Evolutionary conservation across 2,329 filamentous ascomycete genomes (phyloP).

Genomic region (Scedosporium boydii): DNA sequence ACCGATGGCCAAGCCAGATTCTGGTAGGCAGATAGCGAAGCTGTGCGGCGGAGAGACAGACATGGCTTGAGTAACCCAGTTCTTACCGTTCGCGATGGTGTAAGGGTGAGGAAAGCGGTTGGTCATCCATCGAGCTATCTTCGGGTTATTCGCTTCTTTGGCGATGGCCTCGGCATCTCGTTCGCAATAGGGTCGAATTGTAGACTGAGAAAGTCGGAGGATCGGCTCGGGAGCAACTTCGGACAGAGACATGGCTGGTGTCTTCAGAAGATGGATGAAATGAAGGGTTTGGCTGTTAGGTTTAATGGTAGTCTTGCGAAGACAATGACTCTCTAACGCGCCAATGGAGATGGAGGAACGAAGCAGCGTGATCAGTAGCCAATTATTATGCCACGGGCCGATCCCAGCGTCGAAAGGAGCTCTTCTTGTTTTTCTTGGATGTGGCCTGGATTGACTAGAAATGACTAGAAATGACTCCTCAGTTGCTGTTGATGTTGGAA

Average conservation of each 20-base stretch:
- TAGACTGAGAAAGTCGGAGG: background rate
- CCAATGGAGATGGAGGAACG: no score
- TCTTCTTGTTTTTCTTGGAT: no score
- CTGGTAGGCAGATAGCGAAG: slow-evolving; percentile 24
- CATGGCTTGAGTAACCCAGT: slow-evolving; percentile 16
- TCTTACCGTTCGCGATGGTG: slow-evolving; percentile 17
- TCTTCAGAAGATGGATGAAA: no score
- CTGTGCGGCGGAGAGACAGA: slow-evolving; percentile 14
- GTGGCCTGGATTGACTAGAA: no score
- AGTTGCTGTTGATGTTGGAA: no score
- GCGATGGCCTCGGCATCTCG: slow-evolving; percentile 27
- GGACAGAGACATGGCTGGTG: background rate
- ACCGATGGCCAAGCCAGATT: slow-evolving; percentile 26
- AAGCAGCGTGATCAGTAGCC: no score
- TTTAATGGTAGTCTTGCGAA: no score
- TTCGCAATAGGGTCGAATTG: background rate
- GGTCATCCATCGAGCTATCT: slow-evolving; percentile 29
- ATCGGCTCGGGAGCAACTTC: background rate
- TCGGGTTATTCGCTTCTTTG: slow-evolving; percentile 25
- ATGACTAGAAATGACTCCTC: no score
- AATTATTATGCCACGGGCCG: no score
- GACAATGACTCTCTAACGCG: no score
- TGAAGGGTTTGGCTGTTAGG: no score
- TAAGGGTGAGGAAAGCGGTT: slow-evolving; percentile 20
- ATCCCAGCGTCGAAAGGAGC: no score